phyloP scores from a whole-genome alignment of 2,329 filamentous ascomycete species.

The Chaetomium globosum region DNA sequence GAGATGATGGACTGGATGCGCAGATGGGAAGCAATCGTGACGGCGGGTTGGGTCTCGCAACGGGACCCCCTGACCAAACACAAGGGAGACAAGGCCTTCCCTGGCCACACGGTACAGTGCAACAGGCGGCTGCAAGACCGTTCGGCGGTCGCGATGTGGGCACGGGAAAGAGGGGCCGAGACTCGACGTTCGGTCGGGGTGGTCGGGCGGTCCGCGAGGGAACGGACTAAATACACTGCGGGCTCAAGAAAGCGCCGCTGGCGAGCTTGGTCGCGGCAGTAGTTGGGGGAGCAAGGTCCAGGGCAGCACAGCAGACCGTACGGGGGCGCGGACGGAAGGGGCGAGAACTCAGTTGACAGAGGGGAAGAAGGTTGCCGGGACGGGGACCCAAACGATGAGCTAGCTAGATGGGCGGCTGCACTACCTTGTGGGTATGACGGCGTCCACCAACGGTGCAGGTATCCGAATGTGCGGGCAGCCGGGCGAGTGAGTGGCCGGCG shows the following conservation, averaged over 20 bases:
- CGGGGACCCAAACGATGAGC: slow-evolving; percentile 15
- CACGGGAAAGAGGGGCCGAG: slow-evolving; percentile 30
- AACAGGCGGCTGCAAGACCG: slow-evolving; percentile 34
- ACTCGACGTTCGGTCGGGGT: slow-evolving; percentile 31
- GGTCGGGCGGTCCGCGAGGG: slow-evolving; percentile 29
- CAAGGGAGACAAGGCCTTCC: slow-evolving; percentile 30
- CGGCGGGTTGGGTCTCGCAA: slow-evolving; percentile 47
- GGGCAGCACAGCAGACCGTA: slow-evolving; percentile 18
- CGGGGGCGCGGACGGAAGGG: neutral
- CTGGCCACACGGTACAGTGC: slow-evolving; percentile 35
- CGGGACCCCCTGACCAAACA: slow-evolving; percentile 42
- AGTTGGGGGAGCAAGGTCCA: slow-evolving; percentile 14
- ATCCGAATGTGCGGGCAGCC: slow-evolving; percentile 35
- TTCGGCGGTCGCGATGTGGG: slow-evolving; percentile 32
- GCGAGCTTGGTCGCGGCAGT: slow-evolving; percentile 8
- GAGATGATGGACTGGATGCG: slow-evolving; percentile 57
- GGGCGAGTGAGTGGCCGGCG: slow-evolving; percentile 27
- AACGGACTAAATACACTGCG: slow-evolving; percentile 33
- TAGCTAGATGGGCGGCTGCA: slow-evolving; percentile 30
- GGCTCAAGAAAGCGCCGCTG: slow-evolving; percentile 19
- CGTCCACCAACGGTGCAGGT: slow-evolving; percentile 37
- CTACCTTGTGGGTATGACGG: slow-evolving; percentile 34
- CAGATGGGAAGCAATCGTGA: slow-evolving; percentile 55
- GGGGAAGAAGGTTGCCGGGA: slow-evolving; percentile 9
- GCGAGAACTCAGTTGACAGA: slow-evolving; percentile 13